Base-by-base conservation (phyloP, 176 grass and related monocot species). In the Oryza longistaminata region DNA sequence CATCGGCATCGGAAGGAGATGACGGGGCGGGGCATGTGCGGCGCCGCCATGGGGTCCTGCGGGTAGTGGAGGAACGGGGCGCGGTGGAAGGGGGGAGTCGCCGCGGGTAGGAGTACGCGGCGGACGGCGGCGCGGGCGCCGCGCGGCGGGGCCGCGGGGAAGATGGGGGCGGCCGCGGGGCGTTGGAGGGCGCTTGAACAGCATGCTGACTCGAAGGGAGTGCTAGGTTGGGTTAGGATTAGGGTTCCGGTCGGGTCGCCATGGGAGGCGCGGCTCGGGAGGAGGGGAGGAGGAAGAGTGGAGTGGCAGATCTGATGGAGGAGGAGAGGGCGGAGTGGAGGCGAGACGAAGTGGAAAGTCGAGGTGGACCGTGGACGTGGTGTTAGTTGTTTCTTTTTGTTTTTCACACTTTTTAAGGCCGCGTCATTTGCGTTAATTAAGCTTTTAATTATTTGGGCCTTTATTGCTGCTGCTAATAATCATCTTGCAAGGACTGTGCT, bases 181-280 rank as follows among this genome's bases (percentile, higher is more conserved):
- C 75, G 64, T 80, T 90, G 50, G 85, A 70, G 15, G 66, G 79
- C 11, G 93, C 85, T 86, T 92, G 83, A 94, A 92, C 50, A 99
- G 91, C 69, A 88, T 90, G 8, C 77, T 42, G 17, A 92, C 64
- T 96, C 93, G 88, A 91, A 96, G 62, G 83, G 91, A 55, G 42
- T 65, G 9, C 65, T 77, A 22, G 73, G 11, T 58, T 22, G 87
- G 35, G 33, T 87, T 90, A 10, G 90, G 80, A 77, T 90, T 98
- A 85, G 93, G 93, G 83, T 94, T 77, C 91, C 83, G 71, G 70
- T 43, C 2, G 96, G 83, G 96, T 84, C 73, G 96, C 96, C 96
- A 99, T 99, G 76, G 26, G 71, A 75, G 82, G 79, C 71, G 70
- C 71, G 70, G 75, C 70, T 64, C 17, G 49, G 44, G 49, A 15